These are phyloP conservation scores for Candolleomyces efflorescens DNA, from an alignment of 768 basidiomycete species.

Conservation along the genomic window DNA sequence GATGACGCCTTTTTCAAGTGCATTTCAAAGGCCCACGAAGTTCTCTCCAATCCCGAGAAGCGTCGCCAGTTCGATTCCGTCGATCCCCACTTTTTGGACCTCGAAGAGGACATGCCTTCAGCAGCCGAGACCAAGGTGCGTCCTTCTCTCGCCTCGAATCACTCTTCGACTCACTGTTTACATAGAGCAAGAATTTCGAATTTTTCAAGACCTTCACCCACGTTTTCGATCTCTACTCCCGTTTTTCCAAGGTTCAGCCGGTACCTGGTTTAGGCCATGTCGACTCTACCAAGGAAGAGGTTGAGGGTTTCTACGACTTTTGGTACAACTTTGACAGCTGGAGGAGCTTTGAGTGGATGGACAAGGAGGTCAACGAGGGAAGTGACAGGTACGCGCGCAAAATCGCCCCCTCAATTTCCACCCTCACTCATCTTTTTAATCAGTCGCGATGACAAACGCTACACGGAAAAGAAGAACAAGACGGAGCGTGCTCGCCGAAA, in stretches of 20 bases:
- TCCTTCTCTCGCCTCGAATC: not conserved
- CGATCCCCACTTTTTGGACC: slow-evolving; percentile 69
- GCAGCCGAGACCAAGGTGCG: slow-evolving; percentile 54
- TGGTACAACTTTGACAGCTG: slow-evolving; percentile 99
- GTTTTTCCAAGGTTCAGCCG: slow-evolving; percentile 84
- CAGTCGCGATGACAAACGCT: slow-evolving; percentile 97
- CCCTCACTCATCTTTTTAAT: not conserved
- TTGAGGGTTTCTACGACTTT: slow-evolving; percentile 95
- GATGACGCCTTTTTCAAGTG: slow-evolving; percentile 99
- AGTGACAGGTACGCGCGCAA: slow-evolving; percentile 88
- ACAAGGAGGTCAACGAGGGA: slow-evolving; percentile 98
- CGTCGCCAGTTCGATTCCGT: slow-evolving; percentile 96
- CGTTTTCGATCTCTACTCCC: slow-evolving; percentile 88
- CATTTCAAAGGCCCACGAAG: slow-evolving; percentile 97
- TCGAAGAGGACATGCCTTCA: slow-evolving; percentile 77
- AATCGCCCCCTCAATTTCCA: not conserved
- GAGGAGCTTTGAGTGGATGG: slow-evolving; percentile 95
- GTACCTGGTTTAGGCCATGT: slow-evolving; percentile 75
- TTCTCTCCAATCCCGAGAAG: slow-evolving; percentile 81
- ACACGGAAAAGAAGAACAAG: slow-evolving; percentile 99
- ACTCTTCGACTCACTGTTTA: not conserved
- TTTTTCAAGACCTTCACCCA: slow-evolving; percentile 76
- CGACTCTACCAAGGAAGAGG: slow-evolving; percentile 72
- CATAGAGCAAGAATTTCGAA: slow-evolving; percentile 45
- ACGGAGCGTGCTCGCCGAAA: slow-evolving; percentile 92